Evolutionary conservation across 208 protist genomes (phyloP).

Genomic region (Acanthamoeba healyi): DNA sequence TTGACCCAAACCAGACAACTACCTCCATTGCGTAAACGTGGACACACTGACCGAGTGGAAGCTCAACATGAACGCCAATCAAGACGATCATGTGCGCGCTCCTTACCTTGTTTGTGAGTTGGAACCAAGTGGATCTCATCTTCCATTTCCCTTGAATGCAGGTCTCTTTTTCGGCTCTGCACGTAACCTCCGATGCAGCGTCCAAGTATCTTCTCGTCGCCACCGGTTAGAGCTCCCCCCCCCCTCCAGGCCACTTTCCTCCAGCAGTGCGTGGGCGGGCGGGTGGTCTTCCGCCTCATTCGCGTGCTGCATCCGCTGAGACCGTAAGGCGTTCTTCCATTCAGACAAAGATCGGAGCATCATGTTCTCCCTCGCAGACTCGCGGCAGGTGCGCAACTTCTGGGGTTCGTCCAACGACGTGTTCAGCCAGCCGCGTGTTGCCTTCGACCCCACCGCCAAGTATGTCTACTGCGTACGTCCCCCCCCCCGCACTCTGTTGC

Average conservation of each 20-base stretch:
- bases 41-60: not conserved
- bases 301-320: not conserved
- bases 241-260: not conserved
- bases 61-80: not conserved
- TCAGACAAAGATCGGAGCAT: not conserved
- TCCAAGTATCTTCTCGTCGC: conserved; percentile 31
- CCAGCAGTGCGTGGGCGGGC: too few relatives aligned
- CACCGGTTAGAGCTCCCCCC: not conserved
- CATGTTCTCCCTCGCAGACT: not conserved
- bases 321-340: too few relatives aligned
- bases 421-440: conserved; percentile 29
- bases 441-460: not conserved
- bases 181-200: not conserved
- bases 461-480: conserved; percentile 47
- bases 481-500: not conserved
- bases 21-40: not conserved
- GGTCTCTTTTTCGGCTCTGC: not conserved
- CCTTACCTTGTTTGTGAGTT: not conserved
- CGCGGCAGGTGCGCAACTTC: conserved; percentile 27
- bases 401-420: not conserved
- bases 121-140: not conserved
- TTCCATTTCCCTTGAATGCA: not conserved
- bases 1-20: conserved; percentile 23
- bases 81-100: not conserved
- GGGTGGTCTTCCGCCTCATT: too few relatives aligned